A percentile compares a stretch with the other conserved stretches of the same genome.
Conservation (phyloP, 208 protist genomes). For the Trypanosomatidae sp. region DNA sequence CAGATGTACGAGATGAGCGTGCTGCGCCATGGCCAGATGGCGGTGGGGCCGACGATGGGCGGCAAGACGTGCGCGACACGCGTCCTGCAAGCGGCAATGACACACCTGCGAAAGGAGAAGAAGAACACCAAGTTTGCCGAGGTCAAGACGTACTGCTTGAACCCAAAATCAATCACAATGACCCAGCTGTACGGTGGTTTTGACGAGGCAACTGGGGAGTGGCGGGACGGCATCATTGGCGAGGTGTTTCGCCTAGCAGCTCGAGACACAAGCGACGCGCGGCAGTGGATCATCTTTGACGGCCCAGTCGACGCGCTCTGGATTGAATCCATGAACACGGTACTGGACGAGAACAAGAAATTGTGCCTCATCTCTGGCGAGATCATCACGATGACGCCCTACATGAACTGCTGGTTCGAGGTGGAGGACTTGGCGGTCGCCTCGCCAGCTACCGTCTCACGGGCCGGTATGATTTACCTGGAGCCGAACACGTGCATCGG, state of each 20-base stretch:
- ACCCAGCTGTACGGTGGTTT: conserved; percentile 97
- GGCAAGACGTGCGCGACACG: conserved; percentile 93
- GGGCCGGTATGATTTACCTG: conserved; percentile 99
- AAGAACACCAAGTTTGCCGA: conserved; percentile 78
- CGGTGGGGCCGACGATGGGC: conserved; percentile 96
- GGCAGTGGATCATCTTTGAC: conserved; percentile 97
- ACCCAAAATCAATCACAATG: conserved; percentile 98
- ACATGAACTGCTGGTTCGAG: conserved; percentile 98
- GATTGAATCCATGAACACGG: conserved; percentile 97
- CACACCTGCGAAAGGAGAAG: conserved; percentile 63
- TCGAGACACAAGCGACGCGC: conserved; percentile 79
- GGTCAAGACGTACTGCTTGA: conserved; percentile 90
- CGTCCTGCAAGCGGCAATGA: conserved; percentile 89
- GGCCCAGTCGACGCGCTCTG: conserved; percentile 96
- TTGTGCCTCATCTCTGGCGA: conserved; percentile 95
- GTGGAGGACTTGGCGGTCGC: conserved; percentile 97
- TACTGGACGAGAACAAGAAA: conserved; percentile 96
- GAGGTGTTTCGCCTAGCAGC: conserved; percentile 92
- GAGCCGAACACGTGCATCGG: conserved; percentile 92
- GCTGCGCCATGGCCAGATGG: conserved; percentile 98
- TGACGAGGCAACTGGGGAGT: conserved; percentile 96
- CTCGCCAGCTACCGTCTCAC: conserved; percentile 97
- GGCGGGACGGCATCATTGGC: conserved; percentile 96
- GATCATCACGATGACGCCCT: conserved; percentile 94
- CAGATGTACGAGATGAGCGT: conserved; percentile 98